A percentile compares a stretch with the other conserved stretches of the same genome.
phyloP scores from a whole-genome alignment of 306 rosid species.

The Alnus glutinosa region DNA sequence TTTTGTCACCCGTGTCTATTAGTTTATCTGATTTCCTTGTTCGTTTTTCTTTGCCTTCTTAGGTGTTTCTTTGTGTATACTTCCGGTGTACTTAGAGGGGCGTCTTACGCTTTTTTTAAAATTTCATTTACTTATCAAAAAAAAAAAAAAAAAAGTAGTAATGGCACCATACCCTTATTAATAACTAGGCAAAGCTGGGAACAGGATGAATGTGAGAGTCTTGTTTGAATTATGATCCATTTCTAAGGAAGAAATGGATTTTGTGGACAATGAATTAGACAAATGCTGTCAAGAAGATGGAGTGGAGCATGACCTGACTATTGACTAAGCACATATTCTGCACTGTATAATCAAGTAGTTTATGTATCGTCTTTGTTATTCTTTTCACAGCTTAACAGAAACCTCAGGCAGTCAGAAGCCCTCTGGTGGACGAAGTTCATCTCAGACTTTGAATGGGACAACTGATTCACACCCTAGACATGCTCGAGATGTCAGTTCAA shows the following conservation, averaged over 20 bases:
- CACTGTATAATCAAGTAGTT: not conserved
- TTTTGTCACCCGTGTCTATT: no score
- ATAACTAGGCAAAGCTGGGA: not conserved
- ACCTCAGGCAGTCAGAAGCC: slow-evolving; percentile 52
- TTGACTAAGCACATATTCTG: not conserved
- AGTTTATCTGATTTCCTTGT: no score
- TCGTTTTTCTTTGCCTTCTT: no score
- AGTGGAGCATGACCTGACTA: not conserved
- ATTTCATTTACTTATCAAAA: no score
- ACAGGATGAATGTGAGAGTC: no score
- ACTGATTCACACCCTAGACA: slow-evolving; percentile 50
- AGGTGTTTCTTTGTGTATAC: no score
- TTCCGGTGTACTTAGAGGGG: no score
- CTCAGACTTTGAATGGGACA: slow-evolving; percentile 49
- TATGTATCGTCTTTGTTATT: slow-evolving; percentile 8
- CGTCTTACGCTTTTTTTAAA: no score
- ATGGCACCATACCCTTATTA: not conserved
- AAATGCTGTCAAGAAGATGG: not conserved
- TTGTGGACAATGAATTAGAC: not conserved
- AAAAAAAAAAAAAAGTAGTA: not conserved
- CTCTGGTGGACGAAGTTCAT: slow-evolving; percentile 50
- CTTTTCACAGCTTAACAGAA: slow-evolving; percentile 52
- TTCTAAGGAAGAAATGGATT: not conserved
- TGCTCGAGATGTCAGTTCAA: slow-evolving; percentile 41
- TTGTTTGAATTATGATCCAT: no score